Conservation (phyloP, 2,329 filamentous ascomycete genomes). For the Chaetomiaceae sp. region DNA sequence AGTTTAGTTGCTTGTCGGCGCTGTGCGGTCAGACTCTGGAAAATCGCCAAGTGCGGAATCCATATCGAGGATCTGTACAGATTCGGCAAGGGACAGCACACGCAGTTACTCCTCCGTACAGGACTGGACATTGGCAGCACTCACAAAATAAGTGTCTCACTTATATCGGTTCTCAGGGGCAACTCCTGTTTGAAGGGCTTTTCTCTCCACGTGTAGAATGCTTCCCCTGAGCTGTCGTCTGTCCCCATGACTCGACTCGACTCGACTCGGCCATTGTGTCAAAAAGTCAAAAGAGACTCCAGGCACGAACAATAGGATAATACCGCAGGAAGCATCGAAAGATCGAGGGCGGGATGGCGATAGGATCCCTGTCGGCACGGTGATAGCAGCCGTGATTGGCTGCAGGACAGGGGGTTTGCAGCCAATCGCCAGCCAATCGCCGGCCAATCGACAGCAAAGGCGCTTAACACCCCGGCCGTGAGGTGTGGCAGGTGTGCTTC, state of each 20-base stretch:
- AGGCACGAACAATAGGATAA: slow-evolving; percentile 22
- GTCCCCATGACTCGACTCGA: too few species aligned
- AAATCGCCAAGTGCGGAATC: too few species aligned
- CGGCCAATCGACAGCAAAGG: slow-evolving; percentile 24
- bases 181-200: background rate
- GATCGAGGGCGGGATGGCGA: slow-evolving; percentile 23
- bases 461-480: slow-evolving; percentile 23
- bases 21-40: too few species aligned
- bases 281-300: background rate
- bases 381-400: slow-evolving; percentile 27
- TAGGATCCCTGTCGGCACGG: slow-evolving; percentile 21
- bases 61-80: too few species aligned
- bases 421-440: slow-evolving; percentile 24
- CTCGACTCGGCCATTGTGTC: slow-evolving; percentile 19
- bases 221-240: too few species aligned
- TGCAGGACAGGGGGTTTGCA: slow-evolving; percentile 16
- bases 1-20: too few species aligned
- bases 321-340: slow-evolving; percentile 19
- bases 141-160: too few species aligned
- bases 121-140: too few species aligned
- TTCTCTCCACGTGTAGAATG: background rate
- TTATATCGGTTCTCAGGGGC: background rate
- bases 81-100: too few species aligned
- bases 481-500: slow-evolving; percentile 9
- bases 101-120: too few species aligned